Evolutionary conservation across 176 grass and related monocot genomes (phyloP), one percentile per base, ranked within the genome.

Genomic region (Chloris gayana): DNA sequence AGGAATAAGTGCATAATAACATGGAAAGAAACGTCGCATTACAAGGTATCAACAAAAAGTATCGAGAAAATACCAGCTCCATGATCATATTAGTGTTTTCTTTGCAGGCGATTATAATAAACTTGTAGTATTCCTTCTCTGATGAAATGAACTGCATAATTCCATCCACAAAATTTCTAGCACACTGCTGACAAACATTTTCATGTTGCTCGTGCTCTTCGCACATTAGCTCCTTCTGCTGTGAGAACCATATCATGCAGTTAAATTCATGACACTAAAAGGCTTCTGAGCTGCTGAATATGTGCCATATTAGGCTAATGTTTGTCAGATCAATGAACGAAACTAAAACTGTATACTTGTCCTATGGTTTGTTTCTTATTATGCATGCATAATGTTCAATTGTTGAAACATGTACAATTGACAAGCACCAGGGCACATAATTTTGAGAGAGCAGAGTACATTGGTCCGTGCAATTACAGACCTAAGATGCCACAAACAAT

Each of bases 101-200:
- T 70, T 46, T 70, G 68, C 68, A 70, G 24, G 68, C 68, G 2
- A 70, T 26, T 70, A 70, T 70, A 46, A 46, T 27, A 70, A 70
- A 46, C 68, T 46, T 70, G 41, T 70, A 70, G 68, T 70, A 18
- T 44, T 70, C 67, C 39, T 70, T 70, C 12, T 70, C 39, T 70
- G 39, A 70, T 42, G n/a, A 70, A 27, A 70, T 5, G 13, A 26
- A 70, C 24, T 70, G 22, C 29, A 70, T 46, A 41, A 70, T 44
- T 46, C 68, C 68, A 46, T 46, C 39, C 68, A 70, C 39, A 70
- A 70, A 18, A 9, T 70, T 18, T 70, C 68, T 70, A 70, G 38
- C 68, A 46, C 5, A 0, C n/a, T 46, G 39, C n/a, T 70, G 68
- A 46, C 27, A 12, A 46, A 14, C 11, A 14, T 44, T 69, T 15